Evolutionary conservation across 2,329 filamentous ascomycete species (phyloP).

Genomic region (Cladosporium sp.): DNA sequence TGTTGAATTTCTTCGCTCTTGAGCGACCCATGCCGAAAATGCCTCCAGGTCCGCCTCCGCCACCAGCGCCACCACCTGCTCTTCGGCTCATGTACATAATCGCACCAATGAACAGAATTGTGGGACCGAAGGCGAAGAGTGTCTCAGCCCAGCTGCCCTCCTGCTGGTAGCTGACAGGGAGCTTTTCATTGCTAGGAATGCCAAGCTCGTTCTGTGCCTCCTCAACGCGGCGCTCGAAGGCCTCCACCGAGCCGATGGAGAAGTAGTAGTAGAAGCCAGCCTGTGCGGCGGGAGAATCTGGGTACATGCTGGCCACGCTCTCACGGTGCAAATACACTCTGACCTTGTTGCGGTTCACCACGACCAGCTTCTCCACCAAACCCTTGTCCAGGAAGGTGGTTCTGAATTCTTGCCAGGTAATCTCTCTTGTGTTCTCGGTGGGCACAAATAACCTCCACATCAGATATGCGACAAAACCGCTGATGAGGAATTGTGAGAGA

Average conservation of each 20-base stretch:
- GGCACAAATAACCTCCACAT: constrained; percentile 63
- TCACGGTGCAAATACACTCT: constrained; percentile 76
- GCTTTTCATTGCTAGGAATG: constrained; percentile 82
- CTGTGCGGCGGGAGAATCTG: constrained; percentile 66
- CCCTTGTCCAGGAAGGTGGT: constrained; percentile 94
- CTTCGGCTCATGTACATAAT: constrained; percentile 76
- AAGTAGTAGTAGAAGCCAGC: constrained; percentile 83
- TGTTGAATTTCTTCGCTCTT: constrained; percentile 94
- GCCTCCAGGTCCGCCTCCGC: constrained; percentile 63
- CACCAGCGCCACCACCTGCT: constrained; percentile 59
- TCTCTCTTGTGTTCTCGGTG: constrained; percentile 66
- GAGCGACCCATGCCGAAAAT: constrained; percentile 97
- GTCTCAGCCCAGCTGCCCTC: constrained; percentile 70
- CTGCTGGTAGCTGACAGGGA: constrained; percentile 81
- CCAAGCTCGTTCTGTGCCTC: constrained; percentile 81
- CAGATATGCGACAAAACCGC: constrained; percentile 58
- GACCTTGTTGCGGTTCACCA: constrained; percentile 73
- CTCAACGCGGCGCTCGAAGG: constrained; percentile 85
- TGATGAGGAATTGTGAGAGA: constrained; percentile 52
- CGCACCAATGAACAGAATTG: constrained; percentile 76
- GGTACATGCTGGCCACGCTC: constrained; percentile 66
- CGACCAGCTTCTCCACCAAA: constrained; percentile 84
- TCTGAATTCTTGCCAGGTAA: constrained; percentile 96
- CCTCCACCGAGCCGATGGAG: constrained; percentile 89
- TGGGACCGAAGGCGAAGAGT: constrained; percentile 79